Evolutionary conservation across 2,329 filamentous ascomycete species (phyloP).

Genomic region (Tolypocladium ophioglossoides): DNA sequence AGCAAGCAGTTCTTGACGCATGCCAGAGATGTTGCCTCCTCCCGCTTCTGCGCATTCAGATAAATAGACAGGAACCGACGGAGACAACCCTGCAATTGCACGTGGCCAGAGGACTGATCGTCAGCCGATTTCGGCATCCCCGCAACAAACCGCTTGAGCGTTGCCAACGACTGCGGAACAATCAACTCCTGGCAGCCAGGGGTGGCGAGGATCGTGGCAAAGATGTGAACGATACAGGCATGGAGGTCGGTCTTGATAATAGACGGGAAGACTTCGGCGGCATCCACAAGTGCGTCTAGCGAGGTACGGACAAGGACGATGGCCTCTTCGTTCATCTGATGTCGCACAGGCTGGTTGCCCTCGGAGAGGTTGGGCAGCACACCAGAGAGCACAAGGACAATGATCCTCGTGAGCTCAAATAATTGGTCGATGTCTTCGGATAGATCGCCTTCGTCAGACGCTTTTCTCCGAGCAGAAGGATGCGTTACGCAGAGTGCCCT

Average conservation of each 20-base stretch:
- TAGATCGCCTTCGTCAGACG: conserved; percentile 59
- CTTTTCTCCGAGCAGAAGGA: conserved; percentile 61
- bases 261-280: conserved; percentile 87
- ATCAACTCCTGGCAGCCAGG: conserved; percentile 75
- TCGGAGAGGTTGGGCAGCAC: conserved; percentile 75
- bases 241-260: conserved; percentile 96
- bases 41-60: conserved; percentile 63
- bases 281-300: conserved; percentile 82
- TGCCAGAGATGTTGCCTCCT: conserved; percentile 62
- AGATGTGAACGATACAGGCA: conserved; percentile 94
- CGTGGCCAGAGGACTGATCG: conserved; percentile 40
- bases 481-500: conserved; percentile 83
- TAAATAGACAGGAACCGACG: conserved; percentile 75
- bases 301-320: conserved; percentile 69
- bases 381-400: conserved; percentile 83
- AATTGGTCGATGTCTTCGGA: conserved; percentile 97
- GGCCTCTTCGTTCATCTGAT: conserved; percentile 80
- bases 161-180: conserved; percentile 80
- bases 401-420: conserved; percentile 92
- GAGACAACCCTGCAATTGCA: conserved; percentile 72
- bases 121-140: conserved; percentile 50
- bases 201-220: conserved; percentile 83
- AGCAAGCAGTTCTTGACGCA: conserved; percentile 92
- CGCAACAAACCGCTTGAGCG: conserved; percentile 81
- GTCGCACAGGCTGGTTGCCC: conserved; percentile 52